phyloP scores from a whole-genome alignment of 345 rosid species.

The Lepidium aucheri region DNA sequence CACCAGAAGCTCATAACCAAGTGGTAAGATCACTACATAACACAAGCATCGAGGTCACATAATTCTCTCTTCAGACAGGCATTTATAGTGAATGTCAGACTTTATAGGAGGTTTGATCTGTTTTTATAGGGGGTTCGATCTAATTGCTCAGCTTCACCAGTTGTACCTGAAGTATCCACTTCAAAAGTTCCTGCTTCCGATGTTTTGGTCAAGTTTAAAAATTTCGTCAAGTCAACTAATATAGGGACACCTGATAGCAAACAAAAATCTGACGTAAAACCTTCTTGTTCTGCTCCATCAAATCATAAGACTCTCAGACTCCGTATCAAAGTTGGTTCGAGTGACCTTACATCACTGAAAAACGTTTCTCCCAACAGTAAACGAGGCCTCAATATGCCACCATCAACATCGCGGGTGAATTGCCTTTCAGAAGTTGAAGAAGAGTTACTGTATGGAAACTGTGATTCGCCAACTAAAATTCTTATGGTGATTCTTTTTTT shows the following conservation, averaged over 20 bases:
- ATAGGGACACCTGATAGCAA: slow-evolving; percentile 33
- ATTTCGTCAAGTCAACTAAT: slow-evolving; percentile 26
- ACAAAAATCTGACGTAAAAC: slow-evolving; percentile 29
- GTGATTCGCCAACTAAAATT: slow-evolving; percentile 64
- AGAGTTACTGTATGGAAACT: slow-evolving; percentile 40
- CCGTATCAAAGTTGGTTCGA: slow-evolving; percentile 76
- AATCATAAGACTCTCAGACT: slow-evolving; percentile 62
- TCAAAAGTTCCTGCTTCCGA: slow-evolving; percentile 30
- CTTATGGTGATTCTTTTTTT: slow-evolving; percentile 42
- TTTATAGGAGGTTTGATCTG: neutral
- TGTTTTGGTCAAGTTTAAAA: slow-evolving; percentile 38
- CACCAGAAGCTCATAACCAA: slow-evolving; percentile 21
- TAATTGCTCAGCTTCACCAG: slow-evolving; percentile 30
- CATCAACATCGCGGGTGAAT: slow-evolving; percentile 61
- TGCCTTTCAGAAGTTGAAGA: slow-evolving; percentile 69
- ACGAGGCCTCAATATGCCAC: slow-evolving; percentile 68
- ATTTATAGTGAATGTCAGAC: neutral
- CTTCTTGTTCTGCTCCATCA: slow-evolving; percentile 28
- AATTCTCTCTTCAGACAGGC: slow-evolving; percentile 5
- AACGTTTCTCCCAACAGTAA: slow-evolving; percentile 63
- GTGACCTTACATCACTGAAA: slow-evolving; percentile 57
- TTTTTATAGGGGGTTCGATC: slow-evolving; percentile 40
- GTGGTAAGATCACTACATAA: slow-evolving; percentile 33
- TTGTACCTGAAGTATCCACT: slow-evolving; percentile 32
- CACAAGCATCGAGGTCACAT: slow-evolving; percentile 38